These are phyloP conservation scores for Sphaceloma murrayae DNA, from an alignment of 2,329 filamentous ascomycete genomes.

Conservation along the genomic window DNA sequence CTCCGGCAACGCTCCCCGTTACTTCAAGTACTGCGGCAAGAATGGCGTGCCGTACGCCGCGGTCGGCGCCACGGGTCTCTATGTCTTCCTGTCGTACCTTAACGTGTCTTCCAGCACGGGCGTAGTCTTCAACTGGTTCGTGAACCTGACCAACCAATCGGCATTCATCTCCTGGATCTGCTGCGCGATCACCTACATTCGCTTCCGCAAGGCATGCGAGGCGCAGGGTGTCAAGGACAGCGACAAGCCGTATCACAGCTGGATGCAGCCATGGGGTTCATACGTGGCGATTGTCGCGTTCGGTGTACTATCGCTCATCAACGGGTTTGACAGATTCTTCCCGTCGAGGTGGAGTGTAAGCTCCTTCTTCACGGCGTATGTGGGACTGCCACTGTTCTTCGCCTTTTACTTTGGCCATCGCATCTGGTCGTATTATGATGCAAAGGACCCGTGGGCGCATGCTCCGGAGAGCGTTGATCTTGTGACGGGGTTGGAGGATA, in stretches of 20 bases:
- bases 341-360: constrained; percentile 52
- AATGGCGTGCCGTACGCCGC: constrained; percentile 48
- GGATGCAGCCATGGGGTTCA: constrained; percentile 54
- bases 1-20: constrained; percentile 52
- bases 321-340: constrained; percentile 68
- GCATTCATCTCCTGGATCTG: constrained; percentile 47
- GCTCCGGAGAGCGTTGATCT: constrained; percentile 44
- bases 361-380: constrained; percentile 57
- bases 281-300: constrained; percentile 52
- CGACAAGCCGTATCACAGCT: constrained; percentile 45
- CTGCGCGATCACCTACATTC: constrained; percentile 48
- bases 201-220: constrained; percentile 50
- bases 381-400: constrained; percentile 55
- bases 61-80: constrained; percentile 36
- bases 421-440: constrained; percentile 29
- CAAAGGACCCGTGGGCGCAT: constrained; percentile 44
- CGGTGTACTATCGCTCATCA: constrained; percentile 56
- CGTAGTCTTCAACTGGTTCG: constrained; percentile 57
- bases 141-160: constrained; percentile 55
- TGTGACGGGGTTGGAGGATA: constrained; percentile 33
- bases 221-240: constrained; percentile 41
- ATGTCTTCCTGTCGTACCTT: constrained; percentile 41
- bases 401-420: constrained; percentile 46
- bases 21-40: constrained; percentile 52
- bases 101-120: constrained; percentile 37